Conservation (phyloP, 2,329 filamentous ascomycete genomes). For the Periconia macrospinosa region DNA sequence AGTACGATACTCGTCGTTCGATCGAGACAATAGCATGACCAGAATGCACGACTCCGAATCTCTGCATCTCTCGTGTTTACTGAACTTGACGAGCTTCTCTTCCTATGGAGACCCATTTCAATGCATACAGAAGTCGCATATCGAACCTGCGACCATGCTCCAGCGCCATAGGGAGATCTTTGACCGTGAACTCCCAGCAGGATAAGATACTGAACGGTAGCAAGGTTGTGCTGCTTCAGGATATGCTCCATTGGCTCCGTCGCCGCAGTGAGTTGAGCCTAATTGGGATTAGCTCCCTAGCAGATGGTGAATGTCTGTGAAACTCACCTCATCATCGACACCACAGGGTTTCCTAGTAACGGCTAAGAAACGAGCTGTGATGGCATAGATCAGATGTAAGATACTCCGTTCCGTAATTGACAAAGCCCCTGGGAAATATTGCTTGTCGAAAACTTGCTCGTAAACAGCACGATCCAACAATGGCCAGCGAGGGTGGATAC, state of each 20-base stretch:
- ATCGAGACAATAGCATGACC: conserved; percentile 31
- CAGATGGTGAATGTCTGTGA: not conserved
- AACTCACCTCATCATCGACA: conserved; percentile 23
- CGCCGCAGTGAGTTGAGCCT: conserved; percentile 21
- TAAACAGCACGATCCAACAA: conserved; percentile 27
- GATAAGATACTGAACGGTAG: conserved; percentile 28
- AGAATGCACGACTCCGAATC: conserved; percentile 26
- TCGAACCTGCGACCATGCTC: conserved; percentile 29
- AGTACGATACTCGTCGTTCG: conserved; percentile 28
- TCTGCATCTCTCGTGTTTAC: conserved; percentile 5
- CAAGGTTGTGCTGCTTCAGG: conserved; percentile 25
- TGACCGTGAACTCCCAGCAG: conserved; percentile 29
- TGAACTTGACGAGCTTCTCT: conserved; percentile 7
- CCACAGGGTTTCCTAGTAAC: conserved; percentile 28
- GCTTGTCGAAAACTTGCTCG: conserved; percentile 21
- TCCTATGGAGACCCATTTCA: conserved; percentile 29
- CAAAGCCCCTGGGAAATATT: conserved; percentile 19
- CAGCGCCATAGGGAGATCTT: conserved; percentile 29
- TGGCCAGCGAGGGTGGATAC: conserved; percentile 30
- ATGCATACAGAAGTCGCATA: conserved; percentile 30
- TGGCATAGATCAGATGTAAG: conserved; percentile 30
- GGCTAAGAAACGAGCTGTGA: conserved; percentile 26
- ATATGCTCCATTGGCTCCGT: conserved; percentile 28
- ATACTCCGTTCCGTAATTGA: conserved; percentile 24
- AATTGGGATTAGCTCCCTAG: not conserved